Percentiles rank a stretch among this genome's conserved stretches.
Conservation (phyloP, 192 early-diverging fungal genomes). For the Gigaspora rosea region DNA sequence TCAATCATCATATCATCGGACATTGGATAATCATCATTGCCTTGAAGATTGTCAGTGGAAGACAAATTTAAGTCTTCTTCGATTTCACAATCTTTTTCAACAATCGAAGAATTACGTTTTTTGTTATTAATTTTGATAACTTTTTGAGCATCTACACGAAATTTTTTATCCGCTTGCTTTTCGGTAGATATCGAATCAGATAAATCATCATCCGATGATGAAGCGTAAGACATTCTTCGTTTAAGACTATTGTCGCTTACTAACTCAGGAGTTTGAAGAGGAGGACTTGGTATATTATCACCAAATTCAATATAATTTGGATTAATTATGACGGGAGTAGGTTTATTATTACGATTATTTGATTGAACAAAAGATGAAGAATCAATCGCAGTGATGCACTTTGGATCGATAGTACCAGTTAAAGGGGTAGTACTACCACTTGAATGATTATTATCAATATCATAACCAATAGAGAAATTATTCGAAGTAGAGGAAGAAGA, state of each 20-base stretch:
- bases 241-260: conserved; percentile 20
- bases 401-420: background rate
- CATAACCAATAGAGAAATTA: background rate
- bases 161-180: background rate
- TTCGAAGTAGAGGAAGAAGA: background rate
- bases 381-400: background rate
- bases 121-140: background rate
- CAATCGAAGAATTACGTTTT: background rate
- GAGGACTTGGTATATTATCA: conserved; percentile 2
- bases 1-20: background rate
- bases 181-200: background rate
- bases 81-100: background rate
- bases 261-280: conserved; percentile 21
- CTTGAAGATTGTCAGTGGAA: background rate
- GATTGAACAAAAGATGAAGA: background rate
- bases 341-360: background rate
- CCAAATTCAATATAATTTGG: conserved; percentile 17
- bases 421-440: background rate
- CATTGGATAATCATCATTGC: background rate
- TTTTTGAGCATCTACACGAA: background rate
- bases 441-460: background rate
- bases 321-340: background rate
- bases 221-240: conserved; percentile 3
- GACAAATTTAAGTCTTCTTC: background rate
- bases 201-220: background rate